Evolutionary conservation across 805 yeast genomes (phyloP).

Genomic region (Wickerhamiella kurtzmanii): DNA sequence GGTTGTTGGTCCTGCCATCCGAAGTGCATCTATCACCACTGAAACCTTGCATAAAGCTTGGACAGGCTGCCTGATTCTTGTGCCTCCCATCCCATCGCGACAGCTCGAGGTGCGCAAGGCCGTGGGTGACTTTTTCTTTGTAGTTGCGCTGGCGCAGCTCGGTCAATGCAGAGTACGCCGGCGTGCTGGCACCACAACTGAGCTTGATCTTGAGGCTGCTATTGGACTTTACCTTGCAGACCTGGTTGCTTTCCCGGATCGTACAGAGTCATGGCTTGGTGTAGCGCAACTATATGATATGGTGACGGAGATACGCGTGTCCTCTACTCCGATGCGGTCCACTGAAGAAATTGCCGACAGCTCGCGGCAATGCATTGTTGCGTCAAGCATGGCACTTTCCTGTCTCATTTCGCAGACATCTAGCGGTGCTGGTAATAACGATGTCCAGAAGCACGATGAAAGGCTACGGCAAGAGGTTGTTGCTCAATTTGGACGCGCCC

Average conservation of each 20-base stretch:
- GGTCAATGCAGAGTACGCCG: constrained; percentile 60
- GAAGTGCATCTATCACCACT: constrained; percentile 6
- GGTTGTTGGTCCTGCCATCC: constrained; percentile 9
- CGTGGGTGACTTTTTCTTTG: constrained; percentile 51
- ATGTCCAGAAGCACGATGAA: background rate
- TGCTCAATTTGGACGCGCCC: background rate
- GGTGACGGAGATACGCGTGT: constrained; percentile 34
- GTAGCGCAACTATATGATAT: constrained; percentile 47
- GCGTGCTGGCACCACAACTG: constrained; percentile 45
- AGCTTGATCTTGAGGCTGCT: constrained; percentile 59
- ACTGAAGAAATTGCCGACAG: background rate
- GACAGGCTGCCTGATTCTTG: constrained; percentile 5
- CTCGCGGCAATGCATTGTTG: background rate
- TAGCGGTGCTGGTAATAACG: no score
- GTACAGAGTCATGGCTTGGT: constrained; percentile 78
- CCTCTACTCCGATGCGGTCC: background rate
- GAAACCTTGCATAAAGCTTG: constrained; percentile 4
- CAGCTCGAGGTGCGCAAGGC: constrained; percentile 18
- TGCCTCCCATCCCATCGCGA: background rate
- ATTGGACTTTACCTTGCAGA: constrained; percentile 54
- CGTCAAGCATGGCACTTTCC: background rate
- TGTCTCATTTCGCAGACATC: background rate
- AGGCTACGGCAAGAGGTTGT: background rate
- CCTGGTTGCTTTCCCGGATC: constrained; percentile 45
- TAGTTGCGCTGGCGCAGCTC: constrained; percentile 55